Percentiles rank a stretch among this genome's conserved stretches.
These are phyloP conservation scores for Ophiosphaerella herpotricha DNA, from an alignment of 2,329 filamentous ascomycete genomes.

Conservation along the genomic window DNA sequence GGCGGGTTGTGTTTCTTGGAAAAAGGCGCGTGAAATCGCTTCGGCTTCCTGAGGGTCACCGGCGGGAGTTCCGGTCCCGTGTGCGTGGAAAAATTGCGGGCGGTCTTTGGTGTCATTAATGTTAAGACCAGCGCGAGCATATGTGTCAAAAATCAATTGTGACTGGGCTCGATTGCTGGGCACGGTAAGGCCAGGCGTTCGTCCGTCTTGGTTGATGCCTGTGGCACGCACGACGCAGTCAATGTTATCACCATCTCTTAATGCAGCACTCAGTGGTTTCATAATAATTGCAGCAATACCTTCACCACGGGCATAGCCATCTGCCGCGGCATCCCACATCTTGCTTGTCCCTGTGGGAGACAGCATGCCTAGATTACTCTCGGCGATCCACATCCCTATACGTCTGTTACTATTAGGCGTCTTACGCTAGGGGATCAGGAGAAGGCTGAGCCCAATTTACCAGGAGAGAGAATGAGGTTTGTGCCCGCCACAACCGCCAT, in stretches of 20 bases:
- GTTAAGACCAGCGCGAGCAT: constrained; percentile 39
- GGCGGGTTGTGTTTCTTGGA: neutral
- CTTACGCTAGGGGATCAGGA: too few species aligned
- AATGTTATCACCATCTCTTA: constrained; percentile 38
- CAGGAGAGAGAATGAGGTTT: constrained; percentile 15
- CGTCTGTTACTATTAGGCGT: too few species aligned
- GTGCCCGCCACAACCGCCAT: constrained; percentile 15
- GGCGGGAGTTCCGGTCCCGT: constrained; percentile 62
- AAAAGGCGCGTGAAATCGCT: constrained; percentile 11
- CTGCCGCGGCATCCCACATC: constrained; percentile 14
- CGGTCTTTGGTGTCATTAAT: constrained; percentile 42
- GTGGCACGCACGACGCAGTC: constrained; percentile 35
- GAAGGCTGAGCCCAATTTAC: neutral
- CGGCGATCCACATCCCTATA: constrained; percentile 14
- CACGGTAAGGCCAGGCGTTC: constrained; percentile 50
- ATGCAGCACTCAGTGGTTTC: constrained; percentile 48
- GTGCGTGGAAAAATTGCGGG: constrained; percentile 39
- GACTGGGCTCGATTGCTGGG: constrained; percentile 53
- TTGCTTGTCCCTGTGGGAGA: constrained; percentile 6
- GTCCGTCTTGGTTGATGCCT: constrained; percentile 10
- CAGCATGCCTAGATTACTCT: constrained; percentile 16
- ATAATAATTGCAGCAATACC: constrained; percentile 38
- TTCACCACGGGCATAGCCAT: constrained; percentile 32
- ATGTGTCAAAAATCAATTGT: constrained; percentile 28
- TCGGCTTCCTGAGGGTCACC: constrained; percentile 42